These are phyloP conservation scores for Pilaira anomala DNA, from an alignment of 192 early-diverging fungal genomes.

Conservation along the genomic window DNA sequence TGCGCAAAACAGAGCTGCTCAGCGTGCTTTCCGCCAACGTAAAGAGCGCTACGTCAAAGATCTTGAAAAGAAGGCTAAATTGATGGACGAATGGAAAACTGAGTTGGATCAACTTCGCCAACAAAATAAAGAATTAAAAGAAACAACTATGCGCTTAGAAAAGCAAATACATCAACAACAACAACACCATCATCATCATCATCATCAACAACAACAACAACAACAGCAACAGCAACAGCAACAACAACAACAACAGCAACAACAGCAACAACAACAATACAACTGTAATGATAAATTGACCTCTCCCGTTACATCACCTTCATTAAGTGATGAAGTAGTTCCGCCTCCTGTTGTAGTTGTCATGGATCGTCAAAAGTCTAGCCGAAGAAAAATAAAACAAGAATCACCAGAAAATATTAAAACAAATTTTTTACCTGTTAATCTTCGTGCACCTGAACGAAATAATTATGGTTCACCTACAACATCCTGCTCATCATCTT, in stretches of 20 bases:
- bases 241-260: not conserved
- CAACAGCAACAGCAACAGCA: not conserved
- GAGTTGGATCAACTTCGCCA: slow-evolving; percentile 28
- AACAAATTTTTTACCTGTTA: slow-evolving; percentile 7
- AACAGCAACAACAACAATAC: not conserved
- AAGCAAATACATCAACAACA: not conserved
- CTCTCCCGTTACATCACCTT: not conserved
- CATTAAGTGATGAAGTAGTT: no score
- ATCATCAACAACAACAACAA: not conserved
- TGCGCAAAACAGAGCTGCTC: slow-evolving; percentile 87
- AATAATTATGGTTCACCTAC: slow-evolving; percentile 1
- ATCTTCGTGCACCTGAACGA: slow-evolving; percentile 12
- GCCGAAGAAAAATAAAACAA: not conserved
- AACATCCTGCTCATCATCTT: slow-evolving; percentile 7
- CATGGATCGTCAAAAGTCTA: not conserved
- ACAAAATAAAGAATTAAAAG: slow-evolving; percentile 27
- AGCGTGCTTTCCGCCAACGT: slow-evolving; percentile 86
- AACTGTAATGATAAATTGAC: not conserved
- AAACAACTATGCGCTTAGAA: slow-evolving; percentile 7
- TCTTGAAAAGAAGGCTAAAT: slow-evolving; percentile 70
- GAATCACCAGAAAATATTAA: not conserved
- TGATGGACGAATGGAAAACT: slow-evolving; percentile 41
- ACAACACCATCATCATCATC: not conserved
- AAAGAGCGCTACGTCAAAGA: slow-evolving; percentile 77
- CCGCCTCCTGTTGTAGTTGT: not conserved